Percentiles rank a stretch among this genome's conserved stretches.
Evolutionary conservation across 202 grass and related monocot genomes (phyloP).

Genomic region (Setaria viridis): DNA sequence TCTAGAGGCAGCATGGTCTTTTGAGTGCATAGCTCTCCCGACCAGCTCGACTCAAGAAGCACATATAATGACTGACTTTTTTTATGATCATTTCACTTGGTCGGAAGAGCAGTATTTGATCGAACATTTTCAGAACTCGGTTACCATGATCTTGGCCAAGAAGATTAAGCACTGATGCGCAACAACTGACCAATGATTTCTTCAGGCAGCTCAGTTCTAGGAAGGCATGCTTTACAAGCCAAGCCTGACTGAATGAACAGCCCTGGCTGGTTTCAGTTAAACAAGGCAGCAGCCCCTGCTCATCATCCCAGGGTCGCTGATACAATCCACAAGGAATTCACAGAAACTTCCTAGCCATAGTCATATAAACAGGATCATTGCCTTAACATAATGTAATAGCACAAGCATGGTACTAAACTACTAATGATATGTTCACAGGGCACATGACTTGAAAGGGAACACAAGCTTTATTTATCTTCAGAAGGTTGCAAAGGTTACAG

Average conservation of each 20-base stretch:
- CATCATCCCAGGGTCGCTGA: not conserved
- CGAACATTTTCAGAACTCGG: not conserved
- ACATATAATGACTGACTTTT: no score
- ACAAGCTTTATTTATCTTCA: slow-evolving; percentile 54
- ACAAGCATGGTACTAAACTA: not conserved
- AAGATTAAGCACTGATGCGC: not conserved
- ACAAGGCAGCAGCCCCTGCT: not conserved
- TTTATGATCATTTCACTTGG: no score
- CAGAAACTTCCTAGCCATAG: not conserved
- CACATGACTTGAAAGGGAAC: slow-evolving; percentile 26
- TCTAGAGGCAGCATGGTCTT: no score
- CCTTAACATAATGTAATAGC: not conserved
- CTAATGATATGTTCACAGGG: not conserved
- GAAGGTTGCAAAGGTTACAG: slow-evolving; percentile 85
- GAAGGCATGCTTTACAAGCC: no score
- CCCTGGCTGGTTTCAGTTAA: not conserved
- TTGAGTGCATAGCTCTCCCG: no score
- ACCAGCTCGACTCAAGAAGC: no score
- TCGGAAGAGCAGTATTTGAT: not conserved
- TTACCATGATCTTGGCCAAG: not conserved
- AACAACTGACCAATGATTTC: not conserved
- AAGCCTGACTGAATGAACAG: no score
- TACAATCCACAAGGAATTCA: not conserved
- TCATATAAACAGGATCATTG: not conserved
- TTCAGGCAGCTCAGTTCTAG: not conserved